A percentile compares a stretch with the other conserved stretches of the same genome.
Conservation (phyloP, 768 basidiomycete genomes). For the Suillus fuscotomentosus region DNA sequence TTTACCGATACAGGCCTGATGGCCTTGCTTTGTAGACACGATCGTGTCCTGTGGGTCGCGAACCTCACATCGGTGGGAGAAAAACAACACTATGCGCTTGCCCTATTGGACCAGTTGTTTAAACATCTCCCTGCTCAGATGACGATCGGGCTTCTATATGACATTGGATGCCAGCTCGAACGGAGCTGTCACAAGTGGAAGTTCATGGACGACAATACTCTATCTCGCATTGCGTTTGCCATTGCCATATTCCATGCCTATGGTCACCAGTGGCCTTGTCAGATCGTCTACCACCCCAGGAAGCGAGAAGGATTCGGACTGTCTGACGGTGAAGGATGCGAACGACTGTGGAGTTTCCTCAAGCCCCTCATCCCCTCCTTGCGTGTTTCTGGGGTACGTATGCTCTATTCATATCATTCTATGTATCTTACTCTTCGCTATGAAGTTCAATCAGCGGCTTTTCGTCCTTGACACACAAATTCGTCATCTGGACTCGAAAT, state of each 20-base stretch:
- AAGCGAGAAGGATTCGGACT: conserved; percentile 22
- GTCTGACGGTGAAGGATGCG: not conserved
- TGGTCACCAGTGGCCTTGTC: conserved; percentile 34
- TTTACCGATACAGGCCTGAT: conserved; percentile 21
- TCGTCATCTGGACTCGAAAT: not conserved
- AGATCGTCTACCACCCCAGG: conserved; percentile 35
- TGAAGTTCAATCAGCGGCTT: conserved; percentile 25
- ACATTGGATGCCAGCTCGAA: conserved; percentile 26
- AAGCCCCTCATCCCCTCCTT: conserved; percentile 18
- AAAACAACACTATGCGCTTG: conserved; percentile 23
- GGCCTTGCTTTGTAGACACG: conserved; percentile 17
- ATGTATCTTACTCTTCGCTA: conserved; percentile 12
- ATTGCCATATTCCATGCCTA: conserved; percentile 36
- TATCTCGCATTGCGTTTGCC: conserved; percentile 23
- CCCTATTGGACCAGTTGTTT: conserved; percentile 17
- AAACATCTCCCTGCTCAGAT: conserved; percentile 14
- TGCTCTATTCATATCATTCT: not conserved
- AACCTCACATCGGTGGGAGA: conserved; percentile 20
- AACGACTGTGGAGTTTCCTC: conserved; percentile 24
- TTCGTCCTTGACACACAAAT: conserved; percentile 21
- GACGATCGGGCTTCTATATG: conserved; percentile 15
- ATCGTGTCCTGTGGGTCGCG: conserved; percentile 2
- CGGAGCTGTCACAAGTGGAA: not conserved
- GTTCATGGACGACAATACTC: conserved; percentile 1
- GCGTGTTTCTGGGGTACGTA: conserved; percentile 18